phyloP scores from a whole-genome alignment of 768 basidiomycete species.

The Pleurotus platypus region DNA sequence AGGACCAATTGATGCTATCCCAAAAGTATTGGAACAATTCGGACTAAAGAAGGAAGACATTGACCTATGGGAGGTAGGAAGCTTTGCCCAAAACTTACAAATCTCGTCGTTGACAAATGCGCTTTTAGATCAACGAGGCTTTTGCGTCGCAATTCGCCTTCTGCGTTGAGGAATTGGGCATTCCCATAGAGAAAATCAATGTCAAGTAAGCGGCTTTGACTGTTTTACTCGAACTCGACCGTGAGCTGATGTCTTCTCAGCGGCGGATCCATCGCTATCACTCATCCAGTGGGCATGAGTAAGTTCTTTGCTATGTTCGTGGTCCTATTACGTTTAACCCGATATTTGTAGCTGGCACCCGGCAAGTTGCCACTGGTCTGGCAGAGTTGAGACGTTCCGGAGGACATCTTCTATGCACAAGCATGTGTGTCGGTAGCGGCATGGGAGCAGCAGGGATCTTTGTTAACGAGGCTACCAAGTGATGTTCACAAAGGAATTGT shows the following conservation, averaged over 20 bases:
- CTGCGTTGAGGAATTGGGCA: slow-evolving; percentile 75
- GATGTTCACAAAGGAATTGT: too few relatives aligned
- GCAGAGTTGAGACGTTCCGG: slow-evolving; percentile 72
- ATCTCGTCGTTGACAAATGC: too few relatives aligned
- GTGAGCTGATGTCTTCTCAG: slow-evolving; percentile 27
- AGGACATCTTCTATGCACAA: slow-evolving; percentile 73
- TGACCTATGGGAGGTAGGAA: slow-evolving; percentile 69
- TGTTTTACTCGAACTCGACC: not conserved
- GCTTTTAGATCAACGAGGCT: slow-evolving; percentile 75
- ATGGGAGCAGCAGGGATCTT: slow-evolving; percentile 87
- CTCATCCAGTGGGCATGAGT: slow-evolving; percentile 87
- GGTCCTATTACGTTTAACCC: slow-evolving; percentile 7
- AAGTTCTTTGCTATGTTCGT: slow-evolving; percentile 19
- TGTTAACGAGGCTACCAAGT: slow-evolving; percentile 55
- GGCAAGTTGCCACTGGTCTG: slow-evolving; percentile 87
- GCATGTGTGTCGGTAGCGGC: slow-evolving; percentile 76
- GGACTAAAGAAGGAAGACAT: slow-evolving; percentile 71
- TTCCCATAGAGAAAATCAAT: slow-evolving; percentile 82
- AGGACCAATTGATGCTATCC: slow-evolving; percentile 67
- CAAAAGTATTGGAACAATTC: slow-evolving; percentile 57
- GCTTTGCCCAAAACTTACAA: too few relatives aligned
- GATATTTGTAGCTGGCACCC: slow-evolving; percentile 60
- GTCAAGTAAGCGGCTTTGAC: slow-evolving; percentile 55
- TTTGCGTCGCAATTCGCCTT: slow-evolving; percentile 95
- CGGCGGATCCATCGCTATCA: slow-evolving; percentile 82